A percentile compares a stretch with the other conserved stretches of the same genome.
phyloP scores from a whole-genome alignment of 2,329 filamentous ascomycete species.

The Arthrobotrys musiformis region DNA sequence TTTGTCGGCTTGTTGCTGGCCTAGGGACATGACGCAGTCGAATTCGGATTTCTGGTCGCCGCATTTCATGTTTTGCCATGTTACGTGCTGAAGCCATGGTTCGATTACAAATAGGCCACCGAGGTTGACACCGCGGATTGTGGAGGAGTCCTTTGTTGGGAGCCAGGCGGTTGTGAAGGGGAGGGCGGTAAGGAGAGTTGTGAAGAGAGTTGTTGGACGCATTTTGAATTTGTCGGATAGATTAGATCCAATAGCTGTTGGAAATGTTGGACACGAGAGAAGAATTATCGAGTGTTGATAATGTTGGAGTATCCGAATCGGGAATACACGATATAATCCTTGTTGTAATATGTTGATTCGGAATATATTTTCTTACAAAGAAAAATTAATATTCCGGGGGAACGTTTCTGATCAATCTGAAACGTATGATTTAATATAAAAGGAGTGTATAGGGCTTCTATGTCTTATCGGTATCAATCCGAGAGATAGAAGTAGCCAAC shows the following conservation, averaged over 20 bases:
- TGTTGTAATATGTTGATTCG: background rate
- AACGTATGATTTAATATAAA: slow-evolving; percentile 10
- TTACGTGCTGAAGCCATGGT: slow-evolving; percentile 67
- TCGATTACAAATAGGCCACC: slow-evolving; percentile 68
- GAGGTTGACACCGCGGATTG: slow-evolving; percentile 69
- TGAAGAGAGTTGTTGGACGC: slow-evolving; percentile 12
- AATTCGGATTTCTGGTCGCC: slow-evolving; percentile 66
- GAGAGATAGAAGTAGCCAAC: background rate
- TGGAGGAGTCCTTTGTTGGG: slow-evolving; percentile 60
- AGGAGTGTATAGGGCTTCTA: slow-evolving; percentile 37
- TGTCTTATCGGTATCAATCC: slow-evolving; percentile 15
- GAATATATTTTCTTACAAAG: slow-evolving; percentile 42
- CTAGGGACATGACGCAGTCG: slow-evolving; percentile 67
- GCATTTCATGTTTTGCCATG: slow-evolving; percentile 68
- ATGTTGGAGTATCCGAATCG: slow-evolving; percentile 21
- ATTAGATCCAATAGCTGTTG: background rate
- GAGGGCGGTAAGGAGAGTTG: slow-evolving; percentile 15
- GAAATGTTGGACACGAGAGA: background rate
- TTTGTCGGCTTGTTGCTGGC: slow-evolving; percentile 65
- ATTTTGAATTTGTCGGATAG: slow-evolving; percentile 6
- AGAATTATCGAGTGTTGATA: background rate
- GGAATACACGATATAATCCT: slow-evolving; percentile 14
- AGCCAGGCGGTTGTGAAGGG: slow-evolving; percentile 49
- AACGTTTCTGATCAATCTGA: slow-evolving; percentile 11
- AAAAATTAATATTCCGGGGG: slow-evolving; percentile 4